A percentile compares a stretch with the other conserved stretches of the same genome.
phyloP scores from a whole-genome alignment of 1,284 basidiomycete species.

The Ceratobasidium sp. region DNA sequence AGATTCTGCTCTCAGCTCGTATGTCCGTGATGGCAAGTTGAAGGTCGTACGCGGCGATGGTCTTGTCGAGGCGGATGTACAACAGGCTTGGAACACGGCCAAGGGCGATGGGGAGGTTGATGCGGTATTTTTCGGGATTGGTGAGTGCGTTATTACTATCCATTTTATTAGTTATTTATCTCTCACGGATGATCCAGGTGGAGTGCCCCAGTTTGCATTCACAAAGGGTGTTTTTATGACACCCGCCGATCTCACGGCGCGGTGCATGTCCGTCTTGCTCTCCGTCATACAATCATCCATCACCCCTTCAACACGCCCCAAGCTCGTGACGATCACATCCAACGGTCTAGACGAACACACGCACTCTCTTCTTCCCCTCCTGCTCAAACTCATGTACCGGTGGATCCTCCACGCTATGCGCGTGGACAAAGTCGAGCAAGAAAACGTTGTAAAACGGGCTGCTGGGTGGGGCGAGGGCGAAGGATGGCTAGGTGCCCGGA shows the following conservation, averaged over 20 bases:
- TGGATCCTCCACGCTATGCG: conserved; percentile 60
- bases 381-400: conserved; percentile 62
- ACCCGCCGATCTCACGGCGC: conserved; percentile 64
- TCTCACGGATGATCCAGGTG: conserved; percentile 56
- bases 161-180: neutral
- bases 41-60: conserved; percentile 65
- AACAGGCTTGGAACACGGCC: conserved; percentile 60
- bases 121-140: conserved; percentile 63
- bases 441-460: conserved; percentile 61
- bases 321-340: conserved; percentile 65
- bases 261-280: conserved; percentile 62
- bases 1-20: conserved; percentile 59
- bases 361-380: conserved; percentile 61
- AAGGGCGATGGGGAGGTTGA: conserved; percentile 56
- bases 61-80: conserved; percentile 60
- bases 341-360: conserved; percentile 62
- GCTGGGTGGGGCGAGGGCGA: conserved; percentile 52
- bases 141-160: conserved; percentile 56
- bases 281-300: conserved; percentile 59
- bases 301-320: conserved; percentile 55
- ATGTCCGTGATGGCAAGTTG: conserved; percentile 60
- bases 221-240: conserved; percentile 60
- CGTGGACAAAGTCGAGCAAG: conserved; percentile 67
- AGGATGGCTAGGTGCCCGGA: conserved; percentile 59
- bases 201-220: conserved; percentile 57